Evolutionary conservation across 305 asterid genomes (phyloP).

Genomic region (Withania somnifera): DNA sequence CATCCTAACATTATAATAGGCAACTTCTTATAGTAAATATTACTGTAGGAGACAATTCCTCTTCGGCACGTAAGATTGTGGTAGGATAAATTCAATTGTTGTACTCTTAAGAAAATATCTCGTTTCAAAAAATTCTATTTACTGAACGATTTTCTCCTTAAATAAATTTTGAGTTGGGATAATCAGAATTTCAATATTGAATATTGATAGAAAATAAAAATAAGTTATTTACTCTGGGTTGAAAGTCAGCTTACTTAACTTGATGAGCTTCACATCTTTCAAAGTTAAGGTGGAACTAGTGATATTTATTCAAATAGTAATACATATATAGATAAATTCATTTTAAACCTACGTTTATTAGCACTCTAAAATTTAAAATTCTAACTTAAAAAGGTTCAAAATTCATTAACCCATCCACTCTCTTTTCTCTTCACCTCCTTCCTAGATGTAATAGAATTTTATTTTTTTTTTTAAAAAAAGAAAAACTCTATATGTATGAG

Average conservation of each 20-base stretch:
- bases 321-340: too few species aligned
- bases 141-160: neutral
- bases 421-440: neutral
- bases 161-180: neutral
- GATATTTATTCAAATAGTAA: neutral
- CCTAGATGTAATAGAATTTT: neutral
- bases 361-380: too few species aligned
- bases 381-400: too few species aligned
- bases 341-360: too few species aligned
- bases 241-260: too few species aligned
- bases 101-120: neutral
- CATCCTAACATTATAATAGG: neutral
- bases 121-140: neutral
- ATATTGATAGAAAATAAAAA: neutral
- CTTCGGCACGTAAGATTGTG: neutral
- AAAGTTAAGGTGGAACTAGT: neutral
- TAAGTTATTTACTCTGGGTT: neutral
- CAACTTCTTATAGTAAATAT: neutral
- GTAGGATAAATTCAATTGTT: neutral
- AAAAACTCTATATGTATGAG: too few species aligned
- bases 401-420: neutral
- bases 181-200: neutral
- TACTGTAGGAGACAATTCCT: neutral
- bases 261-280: neutral
- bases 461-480: neutral